These are phyloP conservation scores for Lentinula novae-zelandiae DNA, from an alignment of 1,284 basidiomycete genomes.

Conservation along the genomic window DNA sequence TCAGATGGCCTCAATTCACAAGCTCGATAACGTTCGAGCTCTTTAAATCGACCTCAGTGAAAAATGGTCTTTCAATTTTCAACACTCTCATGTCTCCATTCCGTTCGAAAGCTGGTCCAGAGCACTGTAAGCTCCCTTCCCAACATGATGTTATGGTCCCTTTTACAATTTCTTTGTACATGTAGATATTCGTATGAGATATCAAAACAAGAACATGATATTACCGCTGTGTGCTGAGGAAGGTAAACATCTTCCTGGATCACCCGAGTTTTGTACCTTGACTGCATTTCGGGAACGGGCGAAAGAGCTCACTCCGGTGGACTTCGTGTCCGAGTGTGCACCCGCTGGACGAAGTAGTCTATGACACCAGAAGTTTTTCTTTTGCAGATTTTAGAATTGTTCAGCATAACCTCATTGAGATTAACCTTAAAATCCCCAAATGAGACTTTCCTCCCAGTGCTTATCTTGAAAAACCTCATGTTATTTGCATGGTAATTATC, in stretches of 20 bases:
- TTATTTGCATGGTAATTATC: too few species aligned
- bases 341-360: slow-evolving; percentile 20
- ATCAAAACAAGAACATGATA: slow-evolving; percentile 65
- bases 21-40: slow-evolving; percentile 72
- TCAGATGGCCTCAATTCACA: slow-evolving; percentile 74
- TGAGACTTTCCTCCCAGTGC: too few species aligned
- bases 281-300: slow-evolving; percentile 63
- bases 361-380: neutral
- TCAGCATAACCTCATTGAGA: too few species aligned
- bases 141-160: neutral
- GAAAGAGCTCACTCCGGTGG: slow-evolving; percentile 55
- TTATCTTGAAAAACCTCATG: too few species aligned
- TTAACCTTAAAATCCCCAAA: too few species aligned
- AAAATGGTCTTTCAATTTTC: slow-evolving; percentile 25
- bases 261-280: slow-evolving; percentile 76
- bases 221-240: slow-evolving; percentile 66
- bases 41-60: slow-evolving; percentile 39
- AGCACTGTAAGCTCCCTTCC: slow-evolving; percentile 40
- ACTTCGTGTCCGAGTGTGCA: slow-evolving; percentile 64
- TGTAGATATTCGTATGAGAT: slow-evolving; percentile 73
- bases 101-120: slow-evolving; percentile 23
- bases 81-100: slow-evolving; percentile 34
- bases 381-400: too few species aligned
- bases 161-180: neutral
- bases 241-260: slow-evolving; percentile 67